These are phyloP conservation scores for Cyberlindnera subsufficiens DNA, from an alignment of 805 yeast species.

Conservation along the genomic window DNA sequence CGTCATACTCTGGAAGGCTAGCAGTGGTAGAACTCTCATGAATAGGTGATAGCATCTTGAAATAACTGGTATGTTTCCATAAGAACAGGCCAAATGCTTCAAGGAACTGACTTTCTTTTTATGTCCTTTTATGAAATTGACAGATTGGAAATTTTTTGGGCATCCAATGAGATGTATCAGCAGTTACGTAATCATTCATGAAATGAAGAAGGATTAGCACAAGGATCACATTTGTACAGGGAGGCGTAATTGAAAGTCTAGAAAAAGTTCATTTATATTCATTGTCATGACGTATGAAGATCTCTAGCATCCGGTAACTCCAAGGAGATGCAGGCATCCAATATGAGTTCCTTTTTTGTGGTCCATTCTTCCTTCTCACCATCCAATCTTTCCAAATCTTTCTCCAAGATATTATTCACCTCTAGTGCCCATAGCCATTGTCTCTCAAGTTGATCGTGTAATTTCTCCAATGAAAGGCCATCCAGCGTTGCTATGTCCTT, in stretches of 20 bases:
- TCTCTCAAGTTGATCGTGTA: slow-evolving; percentile 27
- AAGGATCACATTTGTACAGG: too few species aligned
- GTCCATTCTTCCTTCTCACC: slow-evolving; percentile 32
- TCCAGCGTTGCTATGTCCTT: slow-evolving; percentile 10
- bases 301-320: slow-evolving; percentile 18
- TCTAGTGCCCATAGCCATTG: slow-evolving; percentile 33
- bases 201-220: too few species aligned
- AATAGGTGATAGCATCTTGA: slow-evolving; percentile 6
- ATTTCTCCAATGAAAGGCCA: slow-evolving; percentile 8
- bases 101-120: too few species aligned
- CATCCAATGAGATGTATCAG: too few species aligned
- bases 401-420: slow-evolving; percentile 32
- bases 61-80: too few species aligned
- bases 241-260: too few species aligned
- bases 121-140: too few species aligned
- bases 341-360: slow-evolving; percentile 35
- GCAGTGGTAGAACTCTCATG: slow-evolving; percentile 10
- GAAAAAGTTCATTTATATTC: too few species aligned
- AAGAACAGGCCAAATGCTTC: too few species aligned
- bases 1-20: slow-evolving; percentile 5
- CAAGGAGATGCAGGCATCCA: slow-evolving; percentile 35
- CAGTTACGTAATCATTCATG: too few species aligned
- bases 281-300: background rate
- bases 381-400: slow-evolving; percentile 24
- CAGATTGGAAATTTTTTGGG: too few species aligned